These are phyloP conservation scores for Tardiomyces digboiensis DNA, from an alignment of 1,139 yeast genomes.

Conservation along the genomic window DNA sequence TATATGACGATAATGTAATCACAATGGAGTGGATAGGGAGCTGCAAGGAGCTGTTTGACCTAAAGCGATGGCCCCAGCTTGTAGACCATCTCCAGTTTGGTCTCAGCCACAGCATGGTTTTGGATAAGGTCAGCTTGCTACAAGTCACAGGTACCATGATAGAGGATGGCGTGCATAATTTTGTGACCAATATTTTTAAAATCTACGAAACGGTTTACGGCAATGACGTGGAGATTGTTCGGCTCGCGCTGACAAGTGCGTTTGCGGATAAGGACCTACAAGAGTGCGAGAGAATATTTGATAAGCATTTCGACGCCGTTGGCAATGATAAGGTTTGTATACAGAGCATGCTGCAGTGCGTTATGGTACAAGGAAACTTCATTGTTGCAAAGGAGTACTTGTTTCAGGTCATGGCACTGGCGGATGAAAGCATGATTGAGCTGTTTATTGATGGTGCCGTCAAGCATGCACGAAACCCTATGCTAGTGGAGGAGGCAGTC, in stretches of 20 bases:
- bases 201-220: background rate
- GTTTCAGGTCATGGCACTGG: conserved; percentile 11
- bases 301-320: conserved; percentile 10
- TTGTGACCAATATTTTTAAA: background rate
- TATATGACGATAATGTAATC: background rate
- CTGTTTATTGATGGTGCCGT: conserved; percentile 12
- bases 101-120: background rate
- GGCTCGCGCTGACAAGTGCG: background rate
- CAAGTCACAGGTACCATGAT: background rate
- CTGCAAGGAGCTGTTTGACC: background rate
- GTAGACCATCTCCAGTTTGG: background rate
- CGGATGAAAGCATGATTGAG: conserved; percentile 9
- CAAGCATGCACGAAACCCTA: conserved; percentile 10
- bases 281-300: conserved; percentile 14
- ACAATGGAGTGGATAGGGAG: background rate
- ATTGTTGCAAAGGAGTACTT: conserved; percentile 16
- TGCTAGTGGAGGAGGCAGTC: conserved; percentile 12
- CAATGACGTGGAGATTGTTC: background rate
- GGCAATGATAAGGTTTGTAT: conserved; percentile 7
- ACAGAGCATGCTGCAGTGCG: conserved; percentile 11
- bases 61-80: background rate
- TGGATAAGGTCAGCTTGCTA: background rate
- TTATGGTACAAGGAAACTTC: conserved; percentile 12
- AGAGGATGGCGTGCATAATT: background rate
- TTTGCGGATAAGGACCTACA: conserved; percentile 1